A percentile compares a stretch with the other conserved stretches of the same genome.
Conservation (phyloP, 345 rosid genomes). For the Salix dunnii region DNA sequence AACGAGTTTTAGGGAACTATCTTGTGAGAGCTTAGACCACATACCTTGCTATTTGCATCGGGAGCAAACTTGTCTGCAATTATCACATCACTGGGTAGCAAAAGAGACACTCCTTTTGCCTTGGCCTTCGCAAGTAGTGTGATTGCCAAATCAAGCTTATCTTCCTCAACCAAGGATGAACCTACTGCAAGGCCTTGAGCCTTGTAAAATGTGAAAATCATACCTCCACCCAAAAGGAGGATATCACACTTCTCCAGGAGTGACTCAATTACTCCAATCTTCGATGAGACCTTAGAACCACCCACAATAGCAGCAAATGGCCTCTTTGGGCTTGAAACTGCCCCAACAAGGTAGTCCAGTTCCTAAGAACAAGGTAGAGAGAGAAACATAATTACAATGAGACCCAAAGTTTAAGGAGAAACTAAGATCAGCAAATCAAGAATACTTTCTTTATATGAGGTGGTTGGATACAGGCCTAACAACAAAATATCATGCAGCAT, state of each 20-base stretch:
- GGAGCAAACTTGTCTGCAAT: slow-evolving; percentile 90
- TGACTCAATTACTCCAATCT: slow-evolving; percentile 93
- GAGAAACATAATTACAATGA: background rate
- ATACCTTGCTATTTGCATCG: slow-evolving; percentile 86
- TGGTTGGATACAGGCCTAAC: background rate
- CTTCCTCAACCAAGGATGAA: slow-evolving; percentile 90
- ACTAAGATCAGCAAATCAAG: background rate
- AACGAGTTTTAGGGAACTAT: background rate
- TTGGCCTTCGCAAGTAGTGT: slow-evolving; percentile 85
- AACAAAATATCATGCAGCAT: background rate
- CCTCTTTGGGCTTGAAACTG: slow-evolving; percentile 80
- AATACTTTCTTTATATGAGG: background rate
- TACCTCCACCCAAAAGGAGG: slow-evolving; percentile 93
- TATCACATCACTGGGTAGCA: slow-evolving; percentile 80
- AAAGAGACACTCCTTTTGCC: slow-evolving; percentile 78
- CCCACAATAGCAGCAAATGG: slow-evolving; percentile 97
- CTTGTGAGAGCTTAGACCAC: slow-evolving; percentile 12
- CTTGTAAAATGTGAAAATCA: slow-evolving; percentile 97
- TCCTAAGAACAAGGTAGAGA: slow-evolving; percentile 48
- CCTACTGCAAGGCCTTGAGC: slow-evolving; percentile 85
- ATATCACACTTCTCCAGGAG: slow-evolving; percentile 77
- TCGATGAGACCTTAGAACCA: slow-evolving; percentile 86
- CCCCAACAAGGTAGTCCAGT: slow-evolving; percentile 94
- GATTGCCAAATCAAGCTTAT: slow-evolving; percentile 81
- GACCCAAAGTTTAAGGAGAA: background rate